These are phyloP conservation scores for Fusarium torreyae DNA, from an alignment of 2,329 filamentous ascomycete genomes.

Conservation along the genomic window DNA sequence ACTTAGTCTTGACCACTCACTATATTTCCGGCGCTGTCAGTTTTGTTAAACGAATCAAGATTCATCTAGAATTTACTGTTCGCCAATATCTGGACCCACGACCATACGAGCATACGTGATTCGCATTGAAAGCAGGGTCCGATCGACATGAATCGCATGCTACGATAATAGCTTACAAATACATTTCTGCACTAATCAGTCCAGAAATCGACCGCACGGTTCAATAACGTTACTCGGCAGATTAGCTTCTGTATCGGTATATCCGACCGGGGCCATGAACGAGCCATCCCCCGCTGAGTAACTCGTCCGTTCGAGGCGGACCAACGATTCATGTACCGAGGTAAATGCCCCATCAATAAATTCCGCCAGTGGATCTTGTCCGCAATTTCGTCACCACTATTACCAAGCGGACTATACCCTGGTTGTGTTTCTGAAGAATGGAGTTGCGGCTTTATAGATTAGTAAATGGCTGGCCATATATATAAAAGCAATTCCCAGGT, in stretches of 20 bases:
- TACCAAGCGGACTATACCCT: conserved; percentile 6
- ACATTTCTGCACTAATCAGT: not conserved
- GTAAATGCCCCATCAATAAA: conserved; percentile 1
- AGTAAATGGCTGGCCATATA: not conserved
- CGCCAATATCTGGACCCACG: not conserved
- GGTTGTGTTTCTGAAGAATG: not conserved
- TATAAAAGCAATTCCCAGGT: conserved; percentile 4
- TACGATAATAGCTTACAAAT: conserved; percentile 19
- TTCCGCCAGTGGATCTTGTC: conserved; percentile 3
- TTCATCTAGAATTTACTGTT: not conserved
- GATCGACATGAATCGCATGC: not conserved
- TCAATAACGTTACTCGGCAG: conserved; percentile 7
- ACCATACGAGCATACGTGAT: too few species aligned
- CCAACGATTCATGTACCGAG: conserved; percentile 26
- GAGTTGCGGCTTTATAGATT: not conserved
- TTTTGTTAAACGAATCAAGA: not conserved
- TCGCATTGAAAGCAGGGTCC: not conserved
- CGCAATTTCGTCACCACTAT: not conserved
- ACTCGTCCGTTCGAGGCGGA: not conserved
- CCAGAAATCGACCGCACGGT: not conserved
- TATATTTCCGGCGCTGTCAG: too few species aligned
- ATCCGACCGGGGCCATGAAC: not conserved
- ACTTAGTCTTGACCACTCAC: too few species aligned
- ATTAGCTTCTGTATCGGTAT: not conserved
- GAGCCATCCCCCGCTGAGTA: conserved; percentile 10